Base-by-base conservation (phyloP, 176 grass and related monocot species). In the Pontederia paniculata region DNA sequence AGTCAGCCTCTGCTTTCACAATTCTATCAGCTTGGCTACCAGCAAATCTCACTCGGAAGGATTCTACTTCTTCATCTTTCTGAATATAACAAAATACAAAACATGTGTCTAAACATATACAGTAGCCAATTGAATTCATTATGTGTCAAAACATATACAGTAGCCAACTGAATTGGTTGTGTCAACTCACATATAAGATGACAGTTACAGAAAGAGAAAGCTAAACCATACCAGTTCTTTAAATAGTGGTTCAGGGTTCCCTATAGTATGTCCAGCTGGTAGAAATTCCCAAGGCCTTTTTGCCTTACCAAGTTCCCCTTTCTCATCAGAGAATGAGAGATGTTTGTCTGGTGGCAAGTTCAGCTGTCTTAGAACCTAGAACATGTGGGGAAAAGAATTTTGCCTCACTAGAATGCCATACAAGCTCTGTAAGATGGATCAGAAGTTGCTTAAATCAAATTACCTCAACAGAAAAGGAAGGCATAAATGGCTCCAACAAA, bases 401-500 rank as follows among this genome's bases (percentile, higher is more conserved):
- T 65, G 28, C 28, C 28, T 37, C 25, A 31, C 25, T 31, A 31
- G 5, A 55, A 66, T 44, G 56, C 50, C 22, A 41, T 19, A 16
- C 7, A 16, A 68, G 13, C 6, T n/a, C 8, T 8, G 12, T 2
- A 57, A 69, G 57, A 17, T 14, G 15, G 28, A 43, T 6, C n/a
- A 42, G 15, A 71, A 17, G 16, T 12, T 47, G 19, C 50, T 60
- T 42, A 19, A 42, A 17, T 16, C 6, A 23, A 72, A 48, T 73
- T 22, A 95, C 84, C 60, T 82, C 72, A 48, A 74, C 76, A 60
- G 84, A 81, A 63, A 88, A 88, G 44, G 84, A 84, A 47, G 89
- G 84, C 75, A 95, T 88, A 69, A 95, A 95, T 63, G 84, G 86
- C 57, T 91, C 86, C 63, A 97, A 77, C 21, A 90, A 72, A 79